A percentile compares a stretch with the other conserved stretches of the same genome.
phyloP scores from a whole-genome alignment of 306 rosid species.

The Vicia villosa region DNA sequence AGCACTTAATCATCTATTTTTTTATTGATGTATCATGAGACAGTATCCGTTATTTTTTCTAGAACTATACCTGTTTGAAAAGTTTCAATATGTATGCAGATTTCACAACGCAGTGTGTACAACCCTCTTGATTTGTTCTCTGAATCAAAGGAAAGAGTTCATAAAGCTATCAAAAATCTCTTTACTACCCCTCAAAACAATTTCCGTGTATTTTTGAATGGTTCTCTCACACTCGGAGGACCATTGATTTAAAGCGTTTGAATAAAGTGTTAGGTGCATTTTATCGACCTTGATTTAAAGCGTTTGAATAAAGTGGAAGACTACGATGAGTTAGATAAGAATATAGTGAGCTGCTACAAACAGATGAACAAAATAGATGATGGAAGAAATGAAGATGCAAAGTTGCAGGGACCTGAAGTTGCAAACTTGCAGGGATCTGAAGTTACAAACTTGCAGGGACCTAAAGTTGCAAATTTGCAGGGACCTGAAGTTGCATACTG shows the following conservation, averaged over 20 bases:
- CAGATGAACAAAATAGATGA: conserved; percentile 50
- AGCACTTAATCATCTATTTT: conserved; percentile 7
- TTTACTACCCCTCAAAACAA: conserved; percentile 88
- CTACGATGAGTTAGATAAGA: conserved; percentile 80
- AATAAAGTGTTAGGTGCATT: conserved; percentile 63
- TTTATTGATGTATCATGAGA: not conserved
- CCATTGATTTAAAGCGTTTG: conserved; percentile 48
- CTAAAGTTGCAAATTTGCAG: conserved; percentile 15
- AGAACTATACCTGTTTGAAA: conserved; percentile 24
- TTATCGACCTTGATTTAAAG: conserved; percentile 91
- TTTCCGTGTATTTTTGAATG: conserved; percentile 83
- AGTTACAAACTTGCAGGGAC: not conserved
- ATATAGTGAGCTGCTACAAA: conserved; percentile 74
- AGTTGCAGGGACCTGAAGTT: not conserved
- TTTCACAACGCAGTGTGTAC: conserved; percentile 70
- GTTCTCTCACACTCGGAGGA: conserved; percentile 80
- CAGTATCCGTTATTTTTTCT: not conserved
- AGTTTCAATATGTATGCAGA: conserved; percentile 49
- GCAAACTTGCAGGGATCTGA: not conserved
- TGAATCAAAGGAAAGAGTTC: conserved; percentile 70
- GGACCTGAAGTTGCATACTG: conserved; percentile 4
- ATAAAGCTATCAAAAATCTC: conserved; percentile 73
- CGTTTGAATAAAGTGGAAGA: conserved; percentile 72
- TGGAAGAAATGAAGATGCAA: conserved; percentile 43
- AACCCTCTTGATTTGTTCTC: conserved; percentile 91